Evolutionary conservation across 2,329 filamentous ascomycete genomes (phyloP), one percentile per base, ranked within the genome.

Genomic region (Xylaria hypoxylon): DNA sequence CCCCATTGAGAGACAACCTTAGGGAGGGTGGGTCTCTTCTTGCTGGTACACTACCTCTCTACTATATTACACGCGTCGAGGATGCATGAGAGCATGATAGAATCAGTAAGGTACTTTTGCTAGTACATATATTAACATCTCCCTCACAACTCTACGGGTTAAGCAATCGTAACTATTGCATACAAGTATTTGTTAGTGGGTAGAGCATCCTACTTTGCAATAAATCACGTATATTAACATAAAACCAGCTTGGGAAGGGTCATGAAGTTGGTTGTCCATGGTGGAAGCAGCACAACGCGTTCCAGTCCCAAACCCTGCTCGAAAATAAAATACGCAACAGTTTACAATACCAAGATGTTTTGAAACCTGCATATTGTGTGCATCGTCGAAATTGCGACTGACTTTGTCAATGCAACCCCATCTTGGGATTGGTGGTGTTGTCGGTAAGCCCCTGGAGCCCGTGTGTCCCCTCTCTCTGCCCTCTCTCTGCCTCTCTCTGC

Each of bases 321-420:
- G 15, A 24, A 44, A 15, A 56, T n/a, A 31, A 26, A 44, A 31
- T 24, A 47, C 38, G 26, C 47, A 59, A 62, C 60, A 6, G 56
- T 44, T 58, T 58, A 57, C 67, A 53, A 56, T 65, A 59, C 61
- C 62, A 62, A 68, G 44, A 58, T 57, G 53, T 59, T 40, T 35
- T 68, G 47, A 70, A 70, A 70, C 68, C 59, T 67, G 63, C 68
- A 67, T 59, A 42, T 55, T 59, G 48, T 65, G 42, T 63, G 68
- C 60, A 59, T 50, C 56, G 47, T 50, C 13, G 52, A 65, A 51
- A 61, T 66, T 66, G 51, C 68, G 45, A 68, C 53, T 70, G 68
- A 68, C 68, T 70, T 19, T 56, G 48, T 51, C 52, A 19, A 70
- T 70, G 68, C 62, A 70, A 70, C 68, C 61, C 59, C 35, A 42